Evolutionary conservation across 2,329 filamentous ascomycete genomes (phyloP).

Genomic region (Aphanoascus verrucosus): DNA sequence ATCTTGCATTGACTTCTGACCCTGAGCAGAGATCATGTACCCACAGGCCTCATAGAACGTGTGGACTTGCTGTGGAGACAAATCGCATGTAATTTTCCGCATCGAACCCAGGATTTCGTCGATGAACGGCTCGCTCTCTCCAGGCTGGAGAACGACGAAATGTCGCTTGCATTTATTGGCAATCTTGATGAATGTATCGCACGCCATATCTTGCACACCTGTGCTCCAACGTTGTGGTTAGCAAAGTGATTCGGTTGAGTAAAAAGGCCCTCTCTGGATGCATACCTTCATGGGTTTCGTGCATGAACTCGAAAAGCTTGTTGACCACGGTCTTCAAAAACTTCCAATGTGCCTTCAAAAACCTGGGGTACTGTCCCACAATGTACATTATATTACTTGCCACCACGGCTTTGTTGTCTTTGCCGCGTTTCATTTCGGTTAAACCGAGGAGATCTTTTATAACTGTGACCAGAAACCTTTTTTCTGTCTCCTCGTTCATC

Average conservation of each 20-base stretch:
- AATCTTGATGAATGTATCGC: conserved; percentile 99
- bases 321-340: conserved; percentile 99
- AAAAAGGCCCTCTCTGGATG: not conserved
- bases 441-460: conserved; percentile 95
- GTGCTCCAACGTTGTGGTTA: conserved; percentile 19
- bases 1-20: conserved; percentile 89
- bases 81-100: conserved; percentile 87
- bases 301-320: conserved; percentile 99
- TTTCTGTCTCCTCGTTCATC: conserved; percentile 99
- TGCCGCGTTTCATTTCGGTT: conserved; percentile 98
- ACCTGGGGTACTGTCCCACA: conserved; percentile 94
- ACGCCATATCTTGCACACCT: conserved; percentile 99
- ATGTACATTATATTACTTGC: conserved; percentile 99
- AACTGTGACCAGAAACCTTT: conserved; percentile 93
- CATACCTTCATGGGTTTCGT: conserved; percentile 89
- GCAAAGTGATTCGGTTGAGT: not conserved
- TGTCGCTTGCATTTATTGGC: conserved; percentile 95
- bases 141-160: conserved; percentile 90
- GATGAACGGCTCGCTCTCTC: conserved; percentile 91
- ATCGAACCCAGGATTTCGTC: conserved; percentile 96
- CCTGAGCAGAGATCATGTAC: conserved; percentile 97
- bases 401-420: conserved; percentile 98
- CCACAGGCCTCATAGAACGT: conserved; percentile 98
- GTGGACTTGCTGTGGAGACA: conserved; percentile 93
- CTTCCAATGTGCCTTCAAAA: conserved; percentile 98